Evolutionary conservation across 2,329 filamentous ascomycete genomes (phyloP).

Genomic region (Periconia sp.): DNA sequence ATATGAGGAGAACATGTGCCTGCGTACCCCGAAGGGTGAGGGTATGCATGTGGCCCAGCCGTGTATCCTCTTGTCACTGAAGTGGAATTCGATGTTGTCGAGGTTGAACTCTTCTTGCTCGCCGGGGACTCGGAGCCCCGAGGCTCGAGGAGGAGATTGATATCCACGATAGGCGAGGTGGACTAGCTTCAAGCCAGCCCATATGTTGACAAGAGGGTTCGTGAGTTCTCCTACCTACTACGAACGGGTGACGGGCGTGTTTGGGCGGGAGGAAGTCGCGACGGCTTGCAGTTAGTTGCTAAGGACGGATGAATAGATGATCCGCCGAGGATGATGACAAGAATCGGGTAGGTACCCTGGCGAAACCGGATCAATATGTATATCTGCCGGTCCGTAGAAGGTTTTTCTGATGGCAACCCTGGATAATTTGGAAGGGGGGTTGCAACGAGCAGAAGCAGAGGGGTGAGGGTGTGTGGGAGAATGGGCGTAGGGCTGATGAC

Average conservation of each 20-base stretch:
- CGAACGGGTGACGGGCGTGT: slow-evolving; percentile 1
- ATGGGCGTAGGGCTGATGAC: too few relatives aligned
- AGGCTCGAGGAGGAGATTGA: slow-evolving; percentile 82
- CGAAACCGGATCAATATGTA: slow-evolving; percentile 13
- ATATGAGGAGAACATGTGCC: slow-evolving; percentile 33
- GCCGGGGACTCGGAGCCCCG: slow-evolving; percentile 69
- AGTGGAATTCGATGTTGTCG: slow-evolving; percentile 41
- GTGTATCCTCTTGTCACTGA: slow-evolving; percentile 45
- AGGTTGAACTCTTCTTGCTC: slow-evolving; percentile 48
- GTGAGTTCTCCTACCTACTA: slow-evolving; percentile 17
- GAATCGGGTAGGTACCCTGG: slow-evolving; percentile 8
- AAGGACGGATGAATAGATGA: slow-evolving; percentile 15
- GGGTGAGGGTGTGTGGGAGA: slow-evolving; percentile 21
- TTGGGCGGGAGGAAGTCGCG: slow-evolving; percentile 5
- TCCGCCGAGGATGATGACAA: slow-evolving; percentile 13
- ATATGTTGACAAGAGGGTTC: slow-evolving; percentile 26
- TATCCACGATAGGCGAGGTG: slow-evolving; percentile 81
- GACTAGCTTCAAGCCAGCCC: slow-evolving; percentile 49
- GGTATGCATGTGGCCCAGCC: slow-evolving; percentile 39
- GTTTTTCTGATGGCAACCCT: too few relatives aligned
- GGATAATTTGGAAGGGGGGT: not conserved
- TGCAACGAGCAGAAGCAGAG: slow-evolving; percentile 2
- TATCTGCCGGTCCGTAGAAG: slow-evolving; percentile 15
- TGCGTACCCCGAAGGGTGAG: slow-evolving; percentile 37
- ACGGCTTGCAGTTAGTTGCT: slow-evolving; percentile 13